A percentile compares a stretch with the other conserved stretches of the same genome.
Evolutionary conservation across 768 basidiomycete genomes (phyloP).

Genomic region (Fistulinella prunicolor): DNA sequence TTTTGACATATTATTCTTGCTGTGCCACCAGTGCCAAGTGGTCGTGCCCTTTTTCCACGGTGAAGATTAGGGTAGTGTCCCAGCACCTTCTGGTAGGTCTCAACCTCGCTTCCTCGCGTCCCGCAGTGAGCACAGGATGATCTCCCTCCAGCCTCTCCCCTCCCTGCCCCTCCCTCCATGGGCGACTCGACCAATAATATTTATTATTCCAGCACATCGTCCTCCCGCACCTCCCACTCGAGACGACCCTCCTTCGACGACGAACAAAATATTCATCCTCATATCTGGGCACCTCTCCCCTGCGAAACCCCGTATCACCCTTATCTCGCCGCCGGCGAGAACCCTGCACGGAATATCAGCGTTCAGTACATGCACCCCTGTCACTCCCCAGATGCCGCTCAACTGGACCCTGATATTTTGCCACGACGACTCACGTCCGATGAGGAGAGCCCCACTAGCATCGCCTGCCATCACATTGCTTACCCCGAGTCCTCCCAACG

Average conservation of each 20-base stretch:
- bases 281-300: conserved; percentile 15
- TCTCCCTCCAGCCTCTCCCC: conserved; percentile 9
- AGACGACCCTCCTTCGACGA: conserved; percentile 14
- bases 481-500: conserved; percentile 34
- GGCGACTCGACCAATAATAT: conserved; percentile 14
- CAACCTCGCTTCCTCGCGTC: conserved; percentile 2
- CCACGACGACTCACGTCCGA: conserved; percentile 12
- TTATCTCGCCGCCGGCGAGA: conserved; percentile 13
- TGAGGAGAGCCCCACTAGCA: not conserved
- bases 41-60: conserved; percentile 31
- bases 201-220: conserved; percentile 9
- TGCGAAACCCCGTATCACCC: conserved; percentile 12
- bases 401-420: conserved; percentile 28
- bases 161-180: conserved; percentile 15
- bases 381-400: conserved; percentile 18
- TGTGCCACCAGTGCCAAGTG: conserved; percentile 6
- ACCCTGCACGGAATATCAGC: conserved; percentile 26
- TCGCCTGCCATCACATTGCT: conserved; percentile 1
- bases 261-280: conserved; percentile 16
- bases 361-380: conserved; percentile 31
- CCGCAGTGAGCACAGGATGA: conserved; percentile 21
- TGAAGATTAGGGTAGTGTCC: conserved; percentile 16
- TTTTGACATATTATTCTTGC: conserved; percentile 3
- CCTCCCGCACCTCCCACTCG: conserved; percentile 12
- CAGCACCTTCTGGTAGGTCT: conserved; percentile 21